Percentiles rank a stretch among this genome's conserved stretches.
These are phyloP conservation scores for Yamadazyma songkhlaensis DNA, from an alignment of 1,139 yeast species.

Conservation along the genomic window DNA sequence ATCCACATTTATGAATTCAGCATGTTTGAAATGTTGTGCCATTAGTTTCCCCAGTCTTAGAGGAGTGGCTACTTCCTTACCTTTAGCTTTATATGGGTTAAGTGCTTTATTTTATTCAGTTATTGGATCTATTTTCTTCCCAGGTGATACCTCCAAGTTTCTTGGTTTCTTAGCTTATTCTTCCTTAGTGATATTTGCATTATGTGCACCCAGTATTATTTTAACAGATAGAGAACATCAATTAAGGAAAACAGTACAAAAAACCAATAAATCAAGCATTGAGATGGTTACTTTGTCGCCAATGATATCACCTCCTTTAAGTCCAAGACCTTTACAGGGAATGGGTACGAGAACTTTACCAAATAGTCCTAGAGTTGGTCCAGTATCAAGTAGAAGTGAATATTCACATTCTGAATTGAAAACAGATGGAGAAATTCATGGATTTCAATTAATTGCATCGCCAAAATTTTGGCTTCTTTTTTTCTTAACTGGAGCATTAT, in stretches of 20 bases:
- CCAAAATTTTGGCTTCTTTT: conserved; percentile 50
- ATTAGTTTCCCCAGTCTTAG: conserved; percentile 52
- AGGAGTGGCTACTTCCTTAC: conserved; percentile 61
- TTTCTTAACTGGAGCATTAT: conserved; percentile 45
- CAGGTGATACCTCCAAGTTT: conserved; percentile 51
- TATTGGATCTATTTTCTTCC: conserved; percentile 44
- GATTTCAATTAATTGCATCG: conserved; percentile 26
- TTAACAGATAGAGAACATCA: conserved; percentile 39
- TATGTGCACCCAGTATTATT: conserved; percentile 50
- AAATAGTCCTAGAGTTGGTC: neutral
- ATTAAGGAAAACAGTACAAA: conserved; percentile 10
- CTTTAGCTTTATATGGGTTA: conserved; percentile 56
- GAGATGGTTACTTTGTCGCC: conserved; percentile 12
- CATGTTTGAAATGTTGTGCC: conserved; percentile 58
- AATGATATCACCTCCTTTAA: conserved; percentile 5
- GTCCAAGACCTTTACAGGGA: conserved; percentile 4
- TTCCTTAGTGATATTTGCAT: conserved; percentile 31
- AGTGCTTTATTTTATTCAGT: conserved; percentile 58
- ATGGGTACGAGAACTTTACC: conserved; percentile 1
- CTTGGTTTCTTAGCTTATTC: conserved; percentile 46
- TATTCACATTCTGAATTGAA: conserved; percentile 8
- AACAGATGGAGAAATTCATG: conserved; percentile 15
- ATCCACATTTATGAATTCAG: conserved; percentile 51
- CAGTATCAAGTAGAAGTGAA: conserved; percentile 8
- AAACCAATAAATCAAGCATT: conserved; percentile 5